These are phyloP conservation scores for Lycium ferocissimum DNA, from an alignment of 257 asterid species.

Conservation along the genomic window DNA sequence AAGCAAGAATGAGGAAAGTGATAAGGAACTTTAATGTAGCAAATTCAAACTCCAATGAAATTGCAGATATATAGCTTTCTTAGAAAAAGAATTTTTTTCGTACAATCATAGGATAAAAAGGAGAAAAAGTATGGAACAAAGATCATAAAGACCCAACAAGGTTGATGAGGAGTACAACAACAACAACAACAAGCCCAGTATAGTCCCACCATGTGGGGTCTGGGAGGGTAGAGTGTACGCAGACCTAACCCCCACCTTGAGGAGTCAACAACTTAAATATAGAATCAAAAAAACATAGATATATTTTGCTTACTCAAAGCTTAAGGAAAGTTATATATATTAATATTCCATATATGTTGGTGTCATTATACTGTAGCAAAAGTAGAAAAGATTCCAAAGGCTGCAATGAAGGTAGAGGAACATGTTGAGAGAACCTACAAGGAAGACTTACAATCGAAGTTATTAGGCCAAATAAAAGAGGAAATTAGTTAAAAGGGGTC, in stretches of 20 bases:
- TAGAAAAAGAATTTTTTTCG: neutral
- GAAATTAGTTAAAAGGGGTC: no score
- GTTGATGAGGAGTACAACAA: conserved; percentile 11
- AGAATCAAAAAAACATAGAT: neutral
- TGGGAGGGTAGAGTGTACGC: no score
- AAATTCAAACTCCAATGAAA: neutral
- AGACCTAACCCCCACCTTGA: no score
- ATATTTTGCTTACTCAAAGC: neutral
- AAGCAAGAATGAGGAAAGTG: neutral
- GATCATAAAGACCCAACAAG: neutral
- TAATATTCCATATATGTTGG: neutral
- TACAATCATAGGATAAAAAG: conserved; percentile 12
- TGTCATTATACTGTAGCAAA: neutral
- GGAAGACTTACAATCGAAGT: neutral
- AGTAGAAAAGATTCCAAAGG: neutral
- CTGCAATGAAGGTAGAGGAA: neutral
- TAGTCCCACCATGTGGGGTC: no score
- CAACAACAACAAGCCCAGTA: no score
- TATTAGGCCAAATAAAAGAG: no score
- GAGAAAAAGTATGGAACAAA: neutral
- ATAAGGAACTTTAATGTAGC: neutral
- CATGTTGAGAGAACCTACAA: neutral
- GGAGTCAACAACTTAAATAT: neutral
- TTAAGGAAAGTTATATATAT: neutral
- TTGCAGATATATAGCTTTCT: neutral